phyloP scores from a whole-genome alignment of 768 basidiomycete genomes.

The Lactarius akahatsu region DNA sequence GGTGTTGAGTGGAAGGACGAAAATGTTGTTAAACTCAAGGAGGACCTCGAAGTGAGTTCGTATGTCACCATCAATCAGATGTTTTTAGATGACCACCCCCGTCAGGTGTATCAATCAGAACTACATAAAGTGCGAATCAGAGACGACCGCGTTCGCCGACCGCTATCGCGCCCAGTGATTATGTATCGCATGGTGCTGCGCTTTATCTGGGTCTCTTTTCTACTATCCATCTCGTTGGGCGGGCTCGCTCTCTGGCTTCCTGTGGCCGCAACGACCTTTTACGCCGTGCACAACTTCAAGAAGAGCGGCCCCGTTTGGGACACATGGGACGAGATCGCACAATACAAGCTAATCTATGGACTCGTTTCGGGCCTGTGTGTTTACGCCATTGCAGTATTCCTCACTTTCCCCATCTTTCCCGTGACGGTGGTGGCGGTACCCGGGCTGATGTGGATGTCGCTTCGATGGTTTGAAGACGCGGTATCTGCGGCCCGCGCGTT shows the following conservation, averaged over 20 bases:
- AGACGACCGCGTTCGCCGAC: conserved; percentile 79
- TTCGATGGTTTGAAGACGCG: conserved; percentile 87
- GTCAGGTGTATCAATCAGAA: conserved; percentile 73
- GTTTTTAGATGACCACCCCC: background rate
- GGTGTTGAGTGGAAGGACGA: conserved; percentile 30
- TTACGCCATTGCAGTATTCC: conserved; percentile 51
- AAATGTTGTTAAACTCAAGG: conserved; percentile 33
- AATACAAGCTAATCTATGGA: conserved; percentile 85
- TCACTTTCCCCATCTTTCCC: conserved; percentile 61
- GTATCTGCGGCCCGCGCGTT: conserved; percentile 78
- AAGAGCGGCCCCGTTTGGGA: conserved; percentile 81
- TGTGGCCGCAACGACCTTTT: conserved; percentile 67
- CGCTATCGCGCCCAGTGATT: conserved; percentile 54
- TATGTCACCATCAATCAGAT: background rate
- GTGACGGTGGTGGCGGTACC: conserved; percentile 65
- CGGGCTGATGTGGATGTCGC: conserved; percentile 81
- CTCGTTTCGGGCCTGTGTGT: conserved; percentile 70
- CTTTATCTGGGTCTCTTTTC: conserved; percentile 57
- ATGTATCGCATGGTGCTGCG: conserved; percentile 66
- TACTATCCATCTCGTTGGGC: conserved; percentile 66
- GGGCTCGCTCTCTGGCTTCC: conserved; percentile 84
- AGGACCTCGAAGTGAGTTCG: conserved; percentile 60
- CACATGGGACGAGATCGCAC: conserved; percentile 87
- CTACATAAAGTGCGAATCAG: conserved; percentile 69
- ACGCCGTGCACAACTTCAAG: conserved; percentile 73